Base-by-base conservation (phyloP, 2,329 filamentous ascomycete genomes). In the Arthrinium phaeospermum region DNA sequence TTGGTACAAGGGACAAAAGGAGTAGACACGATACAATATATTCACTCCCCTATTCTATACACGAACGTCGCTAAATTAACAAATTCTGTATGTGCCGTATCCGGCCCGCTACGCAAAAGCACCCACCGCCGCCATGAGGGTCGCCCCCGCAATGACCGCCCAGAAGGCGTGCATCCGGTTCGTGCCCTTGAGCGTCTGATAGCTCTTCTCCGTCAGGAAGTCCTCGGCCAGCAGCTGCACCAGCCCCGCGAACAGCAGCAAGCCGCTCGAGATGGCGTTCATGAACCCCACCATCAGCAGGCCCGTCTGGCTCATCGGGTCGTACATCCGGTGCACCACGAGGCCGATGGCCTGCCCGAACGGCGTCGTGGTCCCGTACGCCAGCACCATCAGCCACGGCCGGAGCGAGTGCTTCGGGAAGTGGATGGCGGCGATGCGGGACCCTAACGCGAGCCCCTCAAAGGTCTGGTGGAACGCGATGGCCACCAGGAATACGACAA, bases 391-490 rank as follows among this genome's bases (percentile, higher is more conserved):
- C 12, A 94, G 86, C 92, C 92, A 97, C 0, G 96, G 96, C 68
- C 93, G 93, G 1, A 89, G 83, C 0, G 93, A 96, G 3, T 88
- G 88, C 27, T 88, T 88, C 0, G 93, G 90, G 78, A 98, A 98
- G 80, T 92, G 91, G 41, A 97, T 90, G 13, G 93, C 92, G 0
- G 94, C 93, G 77, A 97, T 97, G 72, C 94, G 92, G 61, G 93
- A 93, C 8, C 94, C 94, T 5, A 97, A 89, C 0, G 94, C 94
- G 19, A 97, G 90, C 1, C 94, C 94, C 83, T 97, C 94, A 75
- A 97, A 97, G 0, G 93, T 94, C 83, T 97, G 93, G 79, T 96
- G 94, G 82, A 96, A 95, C 75, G 90, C 91, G 74, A 96, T 95
- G 69, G 94, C 94, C 44, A 95, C 86, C 0, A 96, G 85, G 75